These are phyloP conservation scores for Suillus bovinus DNA, from an alignment of 768 basidiomycete genomes.

Conservation along the genomic window DNA sequence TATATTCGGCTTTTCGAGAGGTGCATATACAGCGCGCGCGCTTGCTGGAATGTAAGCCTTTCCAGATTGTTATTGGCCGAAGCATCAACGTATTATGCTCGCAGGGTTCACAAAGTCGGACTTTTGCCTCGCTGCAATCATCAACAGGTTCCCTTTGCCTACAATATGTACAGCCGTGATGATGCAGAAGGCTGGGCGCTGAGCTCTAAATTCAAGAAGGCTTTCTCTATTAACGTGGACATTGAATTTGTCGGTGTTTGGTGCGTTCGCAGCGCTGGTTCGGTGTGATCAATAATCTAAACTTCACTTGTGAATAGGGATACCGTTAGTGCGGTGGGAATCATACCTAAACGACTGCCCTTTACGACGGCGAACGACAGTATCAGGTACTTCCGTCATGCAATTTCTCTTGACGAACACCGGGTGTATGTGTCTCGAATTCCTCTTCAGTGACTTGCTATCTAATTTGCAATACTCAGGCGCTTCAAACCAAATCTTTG, in stretches of 20 bases:
- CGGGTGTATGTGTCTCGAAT: slow-evolving; percentile 40
- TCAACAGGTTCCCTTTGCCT: slow-evolving; percentile 77
- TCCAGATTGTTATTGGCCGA: slow-evolving; percentile 11
- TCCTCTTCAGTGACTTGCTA: slow-evolving; percentile 37
- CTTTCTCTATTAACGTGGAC: slow-evolving; percentile 73
- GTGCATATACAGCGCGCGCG: slow-evolving; percentile 71
- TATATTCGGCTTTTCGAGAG: slow-evolving; percentile 80
- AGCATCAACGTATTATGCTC: not conserved
- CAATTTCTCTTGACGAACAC: slow-evolving; percentile 67
- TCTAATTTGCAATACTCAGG: slow-evolving; percentile 22
- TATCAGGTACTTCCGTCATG: slow-evolving; percentile 70
- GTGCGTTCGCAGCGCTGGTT: slow-evolving; percentile 36
- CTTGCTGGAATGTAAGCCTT: slow-evolving; percentile 66
- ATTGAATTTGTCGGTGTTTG: slow-evolving; percentile 77
- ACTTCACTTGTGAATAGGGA: slow-evolving; percentile 49
- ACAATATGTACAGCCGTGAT: slow-evolving; percentile 60
- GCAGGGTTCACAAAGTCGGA: slow-evolving; percentile 68
- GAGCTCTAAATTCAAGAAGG: slow-evolving; percentile 68
- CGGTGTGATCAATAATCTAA: not conserved
- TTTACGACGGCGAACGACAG: slow-evolving; percentile 63
- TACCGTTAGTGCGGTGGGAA: slow-evolving; percentile 68
- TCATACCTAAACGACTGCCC: slow-evolving; percentile 62
- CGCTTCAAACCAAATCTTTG: slow-evolving; percentile 37
- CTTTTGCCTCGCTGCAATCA: slow-evolving; percentile 69
- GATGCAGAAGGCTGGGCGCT: slow-evolving; percentile 62